Evolutionary conservation across 2,329 filamentous ascomycete genomes (phyloP), one percentile per base, ranked within the genome.

Genomic region (Ophiostoma novo-ulmi): DNA sequence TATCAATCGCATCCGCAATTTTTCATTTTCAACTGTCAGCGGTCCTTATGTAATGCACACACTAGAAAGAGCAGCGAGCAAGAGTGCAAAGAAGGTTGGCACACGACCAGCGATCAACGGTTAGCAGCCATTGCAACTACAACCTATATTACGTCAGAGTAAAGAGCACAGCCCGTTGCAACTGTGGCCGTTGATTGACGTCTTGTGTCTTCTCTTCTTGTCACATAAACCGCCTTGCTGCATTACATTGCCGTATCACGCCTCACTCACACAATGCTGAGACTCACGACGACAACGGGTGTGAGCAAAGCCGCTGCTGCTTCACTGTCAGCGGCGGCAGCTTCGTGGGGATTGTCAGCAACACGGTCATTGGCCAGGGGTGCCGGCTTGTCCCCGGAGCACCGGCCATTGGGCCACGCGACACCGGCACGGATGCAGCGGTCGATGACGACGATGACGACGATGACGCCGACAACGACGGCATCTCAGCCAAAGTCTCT

Each of bases 201-300:
- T 20, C 20, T 64, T n/a, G 61, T 36, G 14, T 38, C 35, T 14
- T 64, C 14, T 26, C 11, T 11, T 4, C n/a, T 31, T 31, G 22
- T 17, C 4, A 7, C 52, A 5, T 13, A 11, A n/a, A 26, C n/a
- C 44, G 6, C 44, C 44, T 14, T 5, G 8, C n/a, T 58, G 8
- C n/a, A 58, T n/a, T 48, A 0, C 17, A 48, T 48, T 20, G 17
- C 17, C 13, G 1, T 20, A 48, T 48, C 44, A 48, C 17, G 17
- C 44, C 44, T 48, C 44, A 48, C 44, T 39, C 38, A 13, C 52
- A 22, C 41, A 35, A 71, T 71, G 73, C 71, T 73, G 69, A 70
- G 72, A 70, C 69, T 74, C 41, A 31, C 71, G 67, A 74, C 70
- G 36, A 48, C 52, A n/a, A 58, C 66, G 39, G 48, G 68, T 35